phyloP scores from a whole-genome alignment of 2,329 filamentous ascomycete genomes.

The Trichoderma cornu-damae region DNA sequence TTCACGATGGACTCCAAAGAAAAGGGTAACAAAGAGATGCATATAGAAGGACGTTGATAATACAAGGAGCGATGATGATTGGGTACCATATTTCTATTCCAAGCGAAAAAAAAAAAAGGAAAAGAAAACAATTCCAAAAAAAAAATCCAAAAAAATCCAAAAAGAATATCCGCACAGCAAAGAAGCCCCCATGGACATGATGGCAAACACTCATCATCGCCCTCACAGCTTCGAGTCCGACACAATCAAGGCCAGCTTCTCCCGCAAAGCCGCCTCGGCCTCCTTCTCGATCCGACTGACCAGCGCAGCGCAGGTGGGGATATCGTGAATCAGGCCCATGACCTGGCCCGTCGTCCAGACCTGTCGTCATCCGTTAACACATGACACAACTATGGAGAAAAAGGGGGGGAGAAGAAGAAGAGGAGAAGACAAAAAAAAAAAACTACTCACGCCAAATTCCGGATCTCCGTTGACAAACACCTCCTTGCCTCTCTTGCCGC shows the following conservation, averaged over 20 bases:
- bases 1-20: no score
- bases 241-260: conserved; percentile 52
- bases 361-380: conserved; percentile 38
- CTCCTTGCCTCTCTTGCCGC: conserved; percentile 82
- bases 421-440: background rate
- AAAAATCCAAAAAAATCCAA: background rate
- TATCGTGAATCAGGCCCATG: conserved; percentile 81
- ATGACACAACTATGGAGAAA: background rate
- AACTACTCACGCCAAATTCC: conserved; percentile 71
- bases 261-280: conserved; percentile 60
- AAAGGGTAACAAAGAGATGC: no score
- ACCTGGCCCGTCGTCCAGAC: conserved; percentile 98
- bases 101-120: background rate
- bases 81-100: no score
- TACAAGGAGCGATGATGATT: no score
- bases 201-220: background rate
- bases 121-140: background rate
- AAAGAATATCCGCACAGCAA: no score
- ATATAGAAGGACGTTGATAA: no score
- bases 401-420: background rate
- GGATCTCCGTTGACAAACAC: conserved; percentile 91
- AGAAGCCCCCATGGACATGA: background rate
- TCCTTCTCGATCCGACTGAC: conserved; percentile 71
- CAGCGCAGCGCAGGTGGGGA: conserved; percentile 67
- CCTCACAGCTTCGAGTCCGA: conserved; percentile 55